A percentile compares a stretch with the other conserved stretches of the same genome.
phyloP scores from a whole-genome alignment of 176 grass and related monocot species.

The Triticum turgidum region DNA sequence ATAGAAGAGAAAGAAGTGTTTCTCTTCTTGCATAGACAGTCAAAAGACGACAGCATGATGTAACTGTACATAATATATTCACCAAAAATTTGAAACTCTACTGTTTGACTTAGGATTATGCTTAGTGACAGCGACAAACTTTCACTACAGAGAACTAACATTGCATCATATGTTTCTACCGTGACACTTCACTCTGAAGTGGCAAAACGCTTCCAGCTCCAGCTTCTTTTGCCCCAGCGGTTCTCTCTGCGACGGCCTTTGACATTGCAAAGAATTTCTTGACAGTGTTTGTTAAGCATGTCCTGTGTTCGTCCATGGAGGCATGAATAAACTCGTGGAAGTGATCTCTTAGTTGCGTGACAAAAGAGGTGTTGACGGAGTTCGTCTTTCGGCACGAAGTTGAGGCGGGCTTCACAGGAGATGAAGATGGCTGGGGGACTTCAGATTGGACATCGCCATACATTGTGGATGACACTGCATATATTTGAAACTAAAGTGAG shows the following conservation, averaged over 20 bases:
- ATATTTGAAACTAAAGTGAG: not conserved
- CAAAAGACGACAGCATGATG: not conserved
- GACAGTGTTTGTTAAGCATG: slow-evolving; percentile 70
- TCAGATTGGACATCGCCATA: not conserved
- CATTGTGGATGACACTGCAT: slow-evolving; percentile 26
- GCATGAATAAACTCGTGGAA: slow-evolving; percentile 77
- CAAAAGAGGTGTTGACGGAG: slow-evolving; percentile 47
- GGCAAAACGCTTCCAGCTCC: slow-evolving; percentile 52
- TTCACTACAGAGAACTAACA: not conserved
- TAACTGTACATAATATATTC: slow-evolving; percentile 30
- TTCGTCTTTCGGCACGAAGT: slow-evolving; percentile 65
- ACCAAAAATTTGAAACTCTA: not conserved
- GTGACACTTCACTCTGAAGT: slow-evolving; percentile 48
- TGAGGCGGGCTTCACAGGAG: slow-evolving; percentile 33
- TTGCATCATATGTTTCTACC: not conserved
- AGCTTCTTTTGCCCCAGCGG: slow-evolving; percentile 39
- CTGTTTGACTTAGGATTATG: not conserved
- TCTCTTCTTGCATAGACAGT: slow-evolving; percentile 10
- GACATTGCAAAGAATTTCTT: slow-evolving; percentile 79
- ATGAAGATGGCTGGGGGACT: slow-evolving; percentile 12
- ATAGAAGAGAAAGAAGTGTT: not conserved
- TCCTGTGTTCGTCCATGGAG: slow-evolving; percentile 70
- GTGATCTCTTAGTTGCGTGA: slow-evolving; percentile 66
- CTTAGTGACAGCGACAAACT: not conserved
- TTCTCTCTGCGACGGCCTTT: slow-evolving; percentile 49